These are phyloP conservation scores for Globisporangium cystogenes DNA, from an alignment of 352 stramenopile genomes.

Conservation along the genomic window DNA sequence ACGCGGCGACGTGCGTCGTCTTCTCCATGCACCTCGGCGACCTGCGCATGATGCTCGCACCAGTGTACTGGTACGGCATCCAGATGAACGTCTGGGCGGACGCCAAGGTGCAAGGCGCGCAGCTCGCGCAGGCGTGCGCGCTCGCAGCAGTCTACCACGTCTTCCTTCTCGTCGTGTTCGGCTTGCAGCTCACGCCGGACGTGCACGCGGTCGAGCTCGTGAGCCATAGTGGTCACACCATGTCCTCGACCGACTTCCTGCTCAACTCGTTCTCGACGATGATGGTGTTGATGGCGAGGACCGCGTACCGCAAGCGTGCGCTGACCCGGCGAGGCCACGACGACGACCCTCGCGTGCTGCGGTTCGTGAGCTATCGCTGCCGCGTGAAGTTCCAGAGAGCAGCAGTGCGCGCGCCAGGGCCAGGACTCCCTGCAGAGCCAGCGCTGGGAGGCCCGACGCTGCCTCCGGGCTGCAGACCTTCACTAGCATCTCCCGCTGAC, in stretches of 20 bases:
- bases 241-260: constrained; percentile 15
- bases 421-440: too few relatives aligned
- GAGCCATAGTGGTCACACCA: background rate
- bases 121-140: background rate
- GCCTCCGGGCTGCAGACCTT: too few relatives aligned
- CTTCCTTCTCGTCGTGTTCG: constrained; percentile 6
- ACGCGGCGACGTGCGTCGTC: constrained; percentile 9
- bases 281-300: constrained; percentile 20
- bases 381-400: too few relatives aligned
- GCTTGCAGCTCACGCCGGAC: background rate
- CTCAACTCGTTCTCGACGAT: constrained; percentile 22
- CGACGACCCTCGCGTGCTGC: too few relatives aligned
- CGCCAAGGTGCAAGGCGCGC: constrained; percentile 2
- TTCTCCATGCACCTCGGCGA: constrained; percentile 2
- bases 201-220: background rate
- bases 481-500: too few relatives aligned
- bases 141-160: constrained; percentile 5
- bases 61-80: constrained; percentile 9
- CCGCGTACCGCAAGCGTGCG: constrained; percentile 15
- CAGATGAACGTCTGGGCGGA: constrained; percentile 6
- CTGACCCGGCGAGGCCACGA: too few relatives aligned
- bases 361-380: too few relatives aligned
- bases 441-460: too few relatives aligned
- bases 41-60: background rate
- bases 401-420: too few relatives aligned